Conservation (phyloP, 1,139 yeast genomes). For the Yamadazyma trypodendri region DNA sequence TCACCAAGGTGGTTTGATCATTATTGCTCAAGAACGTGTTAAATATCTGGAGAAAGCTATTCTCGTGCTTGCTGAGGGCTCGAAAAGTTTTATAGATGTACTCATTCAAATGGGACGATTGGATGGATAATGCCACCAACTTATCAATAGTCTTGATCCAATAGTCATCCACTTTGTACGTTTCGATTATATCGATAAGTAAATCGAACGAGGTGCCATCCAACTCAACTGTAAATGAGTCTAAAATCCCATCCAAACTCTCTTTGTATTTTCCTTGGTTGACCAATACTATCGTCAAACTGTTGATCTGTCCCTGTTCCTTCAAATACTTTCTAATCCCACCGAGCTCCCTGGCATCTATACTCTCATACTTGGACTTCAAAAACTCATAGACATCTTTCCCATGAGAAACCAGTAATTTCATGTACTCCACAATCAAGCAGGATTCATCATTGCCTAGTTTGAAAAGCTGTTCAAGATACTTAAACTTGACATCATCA, state of each 20-base stretch:
- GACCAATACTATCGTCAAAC: slow-evolving; percentile 29
- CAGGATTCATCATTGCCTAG: slow-evolving; percentile 8
- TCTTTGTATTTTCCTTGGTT: slow-evolving; percentile 21
- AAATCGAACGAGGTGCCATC: slow-evolving; percentile 22
- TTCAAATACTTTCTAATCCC: slow-evolving; percentile 21
- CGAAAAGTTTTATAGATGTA: slow-evolving; percentile 54
- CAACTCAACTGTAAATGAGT: slow-evolving; percentile 17
- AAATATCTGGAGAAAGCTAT: slow-evolving; percentile 50
- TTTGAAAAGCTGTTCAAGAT: slow-evolving; percentile 24
- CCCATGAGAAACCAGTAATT: slow-evolving; percentile 2
- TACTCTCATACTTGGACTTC: not conserved
- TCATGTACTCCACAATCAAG: slow-evolving; percentile 16
- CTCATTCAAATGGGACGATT: slow-evolving; percentile 28
- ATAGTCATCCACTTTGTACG: slow-evolving; percentile 24
- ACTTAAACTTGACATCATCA: slow-evolving; percentile 25
- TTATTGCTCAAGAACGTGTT: slow-evolving; percentile 43
- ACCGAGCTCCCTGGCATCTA: slow-evolving; percentile 15
- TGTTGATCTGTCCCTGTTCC: slow-evolving; percentile 27
- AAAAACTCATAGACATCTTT: slow-evolving; percentile 4
- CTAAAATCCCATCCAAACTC: slow-evolving; percentile 28
- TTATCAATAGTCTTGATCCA: slow-evolving; percentile 39
- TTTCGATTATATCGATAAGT: slow-evolving; percentile 36
- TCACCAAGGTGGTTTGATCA: slow-evolving; percentile 47
- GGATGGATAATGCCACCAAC: slow-evolving; percentile 22
- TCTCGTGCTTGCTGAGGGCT: slow-evolving; percentile 36